phyloP scores from a whole-genome alignment of 345 rosid genomes.

The Clausena lansium region DNA sequence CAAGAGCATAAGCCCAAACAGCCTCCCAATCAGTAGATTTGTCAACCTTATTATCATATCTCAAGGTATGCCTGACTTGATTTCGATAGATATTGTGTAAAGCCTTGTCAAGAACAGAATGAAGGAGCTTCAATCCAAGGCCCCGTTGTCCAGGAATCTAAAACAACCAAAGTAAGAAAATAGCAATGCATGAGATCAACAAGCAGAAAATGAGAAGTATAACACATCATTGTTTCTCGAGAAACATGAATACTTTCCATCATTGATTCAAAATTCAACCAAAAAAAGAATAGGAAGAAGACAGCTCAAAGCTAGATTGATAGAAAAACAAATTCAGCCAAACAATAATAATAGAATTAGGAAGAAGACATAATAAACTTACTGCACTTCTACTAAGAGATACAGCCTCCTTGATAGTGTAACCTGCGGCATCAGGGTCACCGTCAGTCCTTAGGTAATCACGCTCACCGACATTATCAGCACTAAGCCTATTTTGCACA shows the following conservation, averaged over 20 bases:
- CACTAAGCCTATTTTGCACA: conserved; percentile 18
- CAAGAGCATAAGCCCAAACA: conserved; percentile 90
- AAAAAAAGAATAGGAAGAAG: not conserved
- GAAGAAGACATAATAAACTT: conserved; percentile 27
- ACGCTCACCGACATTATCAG: conserved; percentile 58
- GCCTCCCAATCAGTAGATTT: conserved; percentile 77
- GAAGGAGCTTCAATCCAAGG: conserved; percentile 74
- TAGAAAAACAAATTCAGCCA: not conserved
- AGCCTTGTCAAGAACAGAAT: conserved; percentile 75
- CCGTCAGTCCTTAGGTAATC: conserved; percentile 88
- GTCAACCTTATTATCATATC: conserved; percentile 27
- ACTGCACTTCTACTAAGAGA: conserved; percentile 82
- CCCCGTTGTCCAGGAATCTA: conserved; percentile 87
- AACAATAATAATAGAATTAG: conserved; percentile 4
- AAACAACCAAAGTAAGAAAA: conserved; percentile 20
- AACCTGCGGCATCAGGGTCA: conserved; percentile 87
- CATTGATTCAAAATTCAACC: not conserved
- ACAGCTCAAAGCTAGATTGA: not conserved
- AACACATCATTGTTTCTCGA: not conserved
- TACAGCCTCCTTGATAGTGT: conserved; percentile 84
- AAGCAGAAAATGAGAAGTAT: conserved; percentile 5
- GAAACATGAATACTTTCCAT: not conserved
- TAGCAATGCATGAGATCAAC: not conserved
- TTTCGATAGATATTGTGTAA: conserved; percentile 42
- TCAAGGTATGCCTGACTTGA: conserved; percentile 37